Evolutionary conservation across 305 asterid species (phyloP).

Genomic region (Rubia peregrina): DNA sequence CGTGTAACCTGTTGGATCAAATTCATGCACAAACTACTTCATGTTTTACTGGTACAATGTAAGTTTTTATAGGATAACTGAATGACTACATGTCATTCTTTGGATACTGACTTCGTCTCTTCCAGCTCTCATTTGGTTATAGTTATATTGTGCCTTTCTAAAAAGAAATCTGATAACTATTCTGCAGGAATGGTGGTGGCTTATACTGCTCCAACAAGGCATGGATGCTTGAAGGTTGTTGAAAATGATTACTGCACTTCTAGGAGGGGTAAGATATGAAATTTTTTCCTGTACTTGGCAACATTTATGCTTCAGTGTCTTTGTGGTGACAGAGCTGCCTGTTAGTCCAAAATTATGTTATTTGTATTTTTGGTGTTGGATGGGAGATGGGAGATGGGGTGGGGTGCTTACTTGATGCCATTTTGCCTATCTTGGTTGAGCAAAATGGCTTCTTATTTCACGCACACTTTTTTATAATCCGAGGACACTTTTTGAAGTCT

Average conservation of each 20-base stretch:
- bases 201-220: conserved; percentile 60
- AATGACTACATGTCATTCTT: not conserved
- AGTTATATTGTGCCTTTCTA: conserved; percentile 14
- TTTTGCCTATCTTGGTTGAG: not conserved
- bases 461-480: not conserved
- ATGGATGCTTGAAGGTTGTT: conserved; percentile 89
- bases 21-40: not conserved
- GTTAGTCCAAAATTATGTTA: not conserved
- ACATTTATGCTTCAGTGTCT: not conserved
- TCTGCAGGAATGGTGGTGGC: conserved; percentile 72
- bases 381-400: not conserved
- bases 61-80: not conserved
- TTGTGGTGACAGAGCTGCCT: not conserved
- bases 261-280: conserved; percentile 53
- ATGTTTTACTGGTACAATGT: not conserved
- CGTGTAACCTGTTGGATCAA: not conserved
- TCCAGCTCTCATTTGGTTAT: not conserved
- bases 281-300: not conserved
- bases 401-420: not conserved
- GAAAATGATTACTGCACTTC: conserved; percentile 88
- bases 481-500: not conserved
- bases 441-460: conserved; percentile 1
- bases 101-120: not conserved
- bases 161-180: conserved; percentile 8
- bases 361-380: not conserved